Percentiles rank a stretch among this genome's conserved stretches.
Conservation (phyloP, 2,329 filamentous ascomycete species). For the Colletotrichum brevisporum region DNA sequence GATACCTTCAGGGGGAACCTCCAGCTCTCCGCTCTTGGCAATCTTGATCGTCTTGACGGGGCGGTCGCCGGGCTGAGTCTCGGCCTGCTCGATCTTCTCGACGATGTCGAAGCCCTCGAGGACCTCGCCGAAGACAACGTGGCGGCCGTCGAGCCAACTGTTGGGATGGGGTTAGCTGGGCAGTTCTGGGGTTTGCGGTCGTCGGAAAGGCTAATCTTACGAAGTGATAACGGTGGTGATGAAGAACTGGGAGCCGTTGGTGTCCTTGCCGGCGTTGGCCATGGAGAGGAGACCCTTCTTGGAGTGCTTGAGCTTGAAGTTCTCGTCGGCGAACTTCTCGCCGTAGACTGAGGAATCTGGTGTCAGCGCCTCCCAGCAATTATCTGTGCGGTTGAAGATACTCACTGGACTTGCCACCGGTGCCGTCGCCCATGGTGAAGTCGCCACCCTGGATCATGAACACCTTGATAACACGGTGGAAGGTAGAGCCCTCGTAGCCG, state of each 20-base stretch:
- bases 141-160: constrained; percentile 85
- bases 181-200: constrained; percentile 1
- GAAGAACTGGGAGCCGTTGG: constrained; percentile 93
- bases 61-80: constrained; percentile 77
- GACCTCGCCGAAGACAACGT: constrained; percentile 92
- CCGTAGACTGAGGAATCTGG: constrained; percentile 76
- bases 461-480: constrained; percentile 91
- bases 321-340: constrained; percentile 87
- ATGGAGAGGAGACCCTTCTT: constrained; percentile 88
- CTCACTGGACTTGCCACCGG: constrained; percentile 87
- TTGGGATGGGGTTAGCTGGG: constrained; percentile 14
- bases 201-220: constrained; percentile 59
- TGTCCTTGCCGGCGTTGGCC: constrained; percentile 88
- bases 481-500: constrained; percentile 84
- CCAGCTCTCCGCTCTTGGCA: constrained; percentile 85
- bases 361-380: background rate
- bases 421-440: constrained; percentile 87
- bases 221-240: constrained; percentile 86
- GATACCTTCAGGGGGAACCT: constrained; percentile 92
- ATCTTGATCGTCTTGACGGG: constrained; percentile 81
- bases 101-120: constrained; percentile 88
- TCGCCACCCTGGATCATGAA: constrained; percentile 96
- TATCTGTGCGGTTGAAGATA: constrained; percentile 39
- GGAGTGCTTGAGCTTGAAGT: constrained; percentile 95
- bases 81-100: constrained; percentile 81